Base-by-base conservation (phyloP, 148 eudicot genomes). In the Camellia japonica region DNA sequence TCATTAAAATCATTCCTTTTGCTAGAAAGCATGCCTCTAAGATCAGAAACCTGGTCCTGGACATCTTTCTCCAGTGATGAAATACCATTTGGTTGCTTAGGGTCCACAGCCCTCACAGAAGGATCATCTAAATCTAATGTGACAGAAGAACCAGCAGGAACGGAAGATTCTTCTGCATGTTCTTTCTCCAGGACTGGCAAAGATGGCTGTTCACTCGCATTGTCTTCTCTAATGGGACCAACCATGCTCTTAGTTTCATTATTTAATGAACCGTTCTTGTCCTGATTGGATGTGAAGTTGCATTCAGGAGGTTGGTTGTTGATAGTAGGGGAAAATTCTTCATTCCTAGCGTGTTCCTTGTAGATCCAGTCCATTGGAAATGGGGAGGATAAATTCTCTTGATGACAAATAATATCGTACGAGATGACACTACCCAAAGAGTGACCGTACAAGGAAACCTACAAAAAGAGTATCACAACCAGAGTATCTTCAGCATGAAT, bases 351-450 rank as follows among this genome's bases (percentile, higher is more conserved):
- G 14, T 81, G 87, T 70, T 90, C 87, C 68, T 79, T 89, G 81
- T 83, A 92, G 86, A 90, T 82, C 74, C 81, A 91, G 67, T 92
- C 95, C 94, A 92, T 88, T 49, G 95, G 97, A 83, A 94, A 94
- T 23, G 95, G 97, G 60, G 95, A 92, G 51, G 88, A 90, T 77
- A 92, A 78, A 68, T 85, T 88, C 66, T 91, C 93, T 91, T 96
- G 99, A 84, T 96, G 99, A 86, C 99, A 96, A 55, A 93, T 91
- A 84, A 96, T 94, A 84, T 96, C 98, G 82, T 91, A 96, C 64
- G 98, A 91, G 77, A 96, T 93, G 73, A 96, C 99, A 82, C 99
- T 96, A 70, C 99, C 99, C 77, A 96, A 81, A 62, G 99, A 96
- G 83, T 96, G 99, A 75, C 95, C 99, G 85, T 96, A 96, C 56